A percentile compares a stretch with the other conserved stretches of the same genome.
Evolutionary conservation across 75 land plant species (phyloP).

Genomic region (Gnetum montanum): DNA sequence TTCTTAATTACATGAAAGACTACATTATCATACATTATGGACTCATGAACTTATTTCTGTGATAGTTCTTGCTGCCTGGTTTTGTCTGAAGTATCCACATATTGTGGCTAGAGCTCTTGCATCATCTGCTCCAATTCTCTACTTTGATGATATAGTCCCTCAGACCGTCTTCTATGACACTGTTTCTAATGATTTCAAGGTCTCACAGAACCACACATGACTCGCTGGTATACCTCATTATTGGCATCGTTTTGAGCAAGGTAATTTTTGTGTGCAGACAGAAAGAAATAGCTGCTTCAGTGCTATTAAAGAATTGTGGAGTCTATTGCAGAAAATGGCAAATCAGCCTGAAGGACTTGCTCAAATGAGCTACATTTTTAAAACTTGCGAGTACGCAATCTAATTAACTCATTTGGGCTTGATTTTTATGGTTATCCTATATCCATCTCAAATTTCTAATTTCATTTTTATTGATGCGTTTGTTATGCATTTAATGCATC

Average conservation of each 20-base stretch:
- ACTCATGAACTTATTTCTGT: too few species aligned
- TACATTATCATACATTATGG: too few species aligned
- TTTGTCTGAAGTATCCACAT: slow-evolving; percentile 85
- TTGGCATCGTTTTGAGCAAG: not conserved
- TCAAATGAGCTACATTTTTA: slow-evolving; percentile 29
- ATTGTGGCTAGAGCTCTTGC: slow-evolving; percentile 74
- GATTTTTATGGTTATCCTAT: too few species aligned
- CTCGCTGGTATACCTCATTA: too few species aligned
- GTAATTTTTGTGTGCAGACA: too few species aligned
- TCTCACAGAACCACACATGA: not conserved
- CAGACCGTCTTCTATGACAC: slow-evolving; percentile 37
- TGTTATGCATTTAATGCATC: too few species aligned
- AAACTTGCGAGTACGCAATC: slow-evolving; percentile 41
- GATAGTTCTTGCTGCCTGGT: slow-evolving; percentile 84
- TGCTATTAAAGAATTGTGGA: slow-evolving; percentile 43
- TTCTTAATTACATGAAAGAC: not conserved
- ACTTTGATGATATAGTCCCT: slow-evolving; percentile 48
- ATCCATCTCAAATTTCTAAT: too few species aligned
- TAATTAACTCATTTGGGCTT: too few species aligned
- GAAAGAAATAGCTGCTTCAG: slow-evolving; percentile 41
- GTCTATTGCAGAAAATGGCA: slow-evolving; percentile 17
- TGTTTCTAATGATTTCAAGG: slow-evolving; percentile 58
- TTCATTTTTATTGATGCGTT: too few species aligned
- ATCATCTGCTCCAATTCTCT: slow-evolving; percentile 75
- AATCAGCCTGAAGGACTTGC: slow-evolving; percentile 22